Conservation (phyloP, 495 filamentous ascomycete genomes). For the Penicillium atrosanguineum region DNA sequence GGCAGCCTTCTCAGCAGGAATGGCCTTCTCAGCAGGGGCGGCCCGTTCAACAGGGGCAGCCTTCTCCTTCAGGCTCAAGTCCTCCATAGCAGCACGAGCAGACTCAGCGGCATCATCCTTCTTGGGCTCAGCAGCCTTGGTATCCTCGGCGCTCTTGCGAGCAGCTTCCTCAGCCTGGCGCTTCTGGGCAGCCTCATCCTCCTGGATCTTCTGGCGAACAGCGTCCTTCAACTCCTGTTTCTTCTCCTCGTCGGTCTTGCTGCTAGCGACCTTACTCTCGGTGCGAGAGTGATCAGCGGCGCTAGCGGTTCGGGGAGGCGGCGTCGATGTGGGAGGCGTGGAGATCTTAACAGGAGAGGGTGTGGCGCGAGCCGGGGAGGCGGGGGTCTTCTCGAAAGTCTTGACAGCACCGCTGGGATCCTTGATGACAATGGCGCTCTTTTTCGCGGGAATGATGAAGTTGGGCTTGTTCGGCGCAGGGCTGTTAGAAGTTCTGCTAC, state of each 20-base stretch:
- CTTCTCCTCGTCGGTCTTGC: conserved; percentile 69
- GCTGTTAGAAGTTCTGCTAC: conserved; percentile 53
- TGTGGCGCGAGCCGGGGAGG: conserved; percentile 54
- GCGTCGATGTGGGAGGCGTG: conserved; percentile 58
- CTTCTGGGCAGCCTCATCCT: conserved; percentile 51
- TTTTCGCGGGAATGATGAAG: conserved; percentile 59
- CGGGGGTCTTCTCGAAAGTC: conserved; percentile 55
- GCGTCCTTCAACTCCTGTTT: conserved; percentile 66
- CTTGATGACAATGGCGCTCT: conserved; percentile 75
- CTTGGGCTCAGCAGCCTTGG: conserved; percentile 42
- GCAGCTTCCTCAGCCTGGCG: conserved; percentile 49
- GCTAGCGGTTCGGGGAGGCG: conserved; percentile 55
- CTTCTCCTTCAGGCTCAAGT: conserved; percentile 42
- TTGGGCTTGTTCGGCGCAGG: conserved; percentile 43
- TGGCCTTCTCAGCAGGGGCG: conserved; percentile 29
- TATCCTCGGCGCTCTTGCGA: conserved; percentile 48
- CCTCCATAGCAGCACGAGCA: conserved; percentile 31
- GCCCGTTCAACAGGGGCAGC: conserved; percentile 31
- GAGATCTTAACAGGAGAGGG: conserved; percentile 60
- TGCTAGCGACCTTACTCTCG: conserved; percentile 50
- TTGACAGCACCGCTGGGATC: conserved; percentile 67
- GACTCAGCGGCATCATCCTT: conserved; percentile 39
- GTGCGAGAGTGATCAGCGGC: conserved; percentile 55
- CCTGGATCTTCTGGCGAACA: conserved; percentile 60
- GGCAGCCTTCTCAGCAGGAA: conserved; percentile 29